Base-by-base conservation (phyloP, 2,329 filamentous ascomycete species). In the Penicillium sp. region DNA sequence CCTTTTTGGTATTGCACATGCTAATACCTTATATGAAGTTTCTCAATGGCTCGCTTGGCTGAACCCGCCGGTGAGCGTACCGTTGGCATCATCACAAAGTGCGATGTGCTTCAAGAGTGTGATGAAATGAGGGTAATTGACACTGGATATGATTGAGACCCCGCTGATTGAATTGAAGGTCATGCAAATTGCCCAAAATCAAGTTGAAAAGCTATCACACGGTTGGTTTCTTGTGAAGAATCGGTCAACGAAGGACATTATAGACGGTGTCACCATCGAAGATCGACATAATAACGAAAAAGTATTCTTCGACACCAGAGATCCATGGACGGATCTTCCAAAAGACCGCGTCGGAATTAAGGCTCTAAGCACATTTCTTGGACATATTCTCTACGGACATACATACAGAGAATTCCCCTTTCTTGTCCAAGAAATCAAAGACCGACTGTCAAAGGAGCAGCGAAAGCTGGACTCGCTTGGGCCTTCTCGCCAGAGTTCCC, bases 181-280 rank as follows among this genome's bases (percentile, higher is more conserved):
- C 8, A 22, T 53, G 2, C 35, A 37, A 1, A 47, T 53, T 22
- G 48, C 45, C 2, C 33, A 42, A 23, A 47, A 42, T 14, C 25
- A 45, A 32, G 47, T 47, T 0, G 51, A 58, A 14, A 38, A 39
- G 32, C 22, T 50, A 31, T 36, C 30, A 35, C 28, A 57, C 17
- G 57, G 56, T 9, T 60, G 55, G 54, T 56, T 47, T 32, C 41
- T 46, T 11, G 51, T 60, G 7, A 42, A 39, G 4, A 60, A 60
- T 16, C 51, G 45, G 3, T 52, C 49, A 4, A 52, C 51, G 2
- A 35, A 52, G 7, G 48, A 55, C 8, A 50, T 54, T n/a, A 32
- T 51, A n/a, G 35, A 49, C 4, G 48, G 49, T 2, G 41, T 48
- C 3, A 39, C 40, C 20, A 33, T 39, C 27, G 40, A 45, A 14